A percentile compares a stretch with the other conserved stretches of the same genome.
Conservation (phyloP, 1,284 basidiomycete species). For the Cutaneotrichosporon curvatum region DNA sequence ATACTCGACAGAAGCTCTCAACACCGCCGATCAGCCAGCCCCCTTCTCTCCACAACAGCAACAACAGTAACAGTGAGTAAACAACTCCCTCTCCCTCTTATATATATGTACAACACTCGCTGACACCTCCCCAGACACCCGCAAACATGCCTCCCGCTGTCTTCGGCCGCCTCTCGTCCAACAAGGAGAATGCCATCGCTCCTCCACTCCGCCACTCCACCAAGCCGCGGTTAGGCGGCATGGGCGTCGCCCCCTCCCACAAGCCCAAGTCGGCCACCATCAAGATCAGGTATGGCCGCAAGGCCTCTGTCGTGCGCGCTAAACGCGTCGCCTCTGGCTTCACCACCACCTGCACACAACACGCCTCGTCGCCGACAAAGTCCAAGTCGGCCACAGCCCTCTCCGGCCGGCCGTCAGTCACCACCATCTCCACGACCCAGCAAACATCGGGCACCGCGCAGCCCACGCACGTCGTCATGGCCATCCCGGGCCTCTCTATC, state of each 20-base stretch:
- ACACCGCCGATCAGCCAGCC: too few species aligned
- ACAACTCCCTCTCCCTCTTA: too few species aligned
- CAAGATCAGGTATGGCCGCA: slow-evolving; percentile 1
- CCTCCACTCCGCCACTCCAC: slow-evolving; percentile 5
- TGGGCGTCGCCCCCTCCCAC: slow-evolving; percentile 5
- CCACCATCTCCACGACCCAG: too few species aligned
- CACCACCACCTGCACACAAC: background rate
- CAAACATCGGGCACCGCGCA: background rate
- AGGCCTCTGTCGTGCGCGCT: slow-evolving; percentile 16
- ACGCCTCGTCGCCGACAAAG: background rate
- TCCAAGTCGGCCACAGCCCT: background rate
- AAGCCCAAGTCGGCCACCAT: slow-evolving; percentile 16
- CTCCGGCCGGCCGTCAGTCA: too few species aligned
- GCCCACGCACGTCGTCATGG: background rate
- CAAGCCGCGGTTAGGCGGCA: slow-evolving; percentile 10
- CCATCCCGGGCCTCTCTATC: background rate
- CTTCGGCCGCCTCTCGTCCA: slow-evolving; percentile 15
- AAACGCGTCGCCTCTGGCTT: slow-evolving; percentile 12
- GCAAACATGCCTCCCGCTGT: background rate
- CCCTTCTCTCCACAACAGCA: too few species aligned
- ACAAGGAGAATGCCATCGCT: slow-evolving; percentile 22
- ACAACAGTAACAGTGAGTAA: too few species aligned
- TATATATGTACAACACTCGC: too few species aligned
- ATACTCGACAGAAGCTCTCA: too few species aligned
- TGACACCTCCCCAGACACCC: background rate